phyloP scores from a whole-genome alignment of 2,329 filamentous ascomycete species.

The Cadophora malorum region DNA sequence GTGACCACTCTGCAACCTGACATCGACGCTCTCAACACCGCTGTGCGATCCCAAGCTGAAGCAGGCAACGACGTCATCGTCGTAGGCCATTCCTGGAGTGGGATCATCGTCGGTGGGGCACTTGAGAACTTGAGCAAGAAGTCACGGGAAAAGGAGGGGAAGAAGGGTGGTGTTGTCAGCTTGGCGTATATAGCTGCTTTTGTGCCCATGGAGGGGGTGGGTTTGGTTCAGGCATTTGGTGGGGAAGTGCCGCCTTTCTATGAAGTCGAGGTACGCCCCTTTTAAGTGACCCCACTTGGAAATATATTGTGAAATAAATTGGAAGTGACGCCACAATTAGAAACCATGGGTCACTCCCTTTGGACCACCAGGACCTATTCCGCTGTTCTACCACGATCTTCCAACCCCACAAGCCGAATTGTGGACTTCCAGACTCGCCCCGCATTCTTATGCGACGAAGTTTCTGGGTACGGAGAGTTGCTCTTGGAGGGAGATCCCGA shows the following conservation, averaged over 20 bases:
- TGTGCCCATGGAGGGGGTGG: slow-evolving; percentile 22
- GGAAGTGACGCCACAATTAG: not conserved
- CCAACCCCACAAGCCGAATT: not conserved
- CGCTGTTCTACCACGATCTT: slow-evolving; percentile 23
- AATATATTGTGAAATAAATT: too few species aligned
- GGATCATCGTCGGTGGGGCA: slow-evolving; percentile 45
- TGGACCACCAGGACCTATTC: not conserved
- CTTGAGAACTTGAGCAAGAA: slow-evolving; percentile 46
- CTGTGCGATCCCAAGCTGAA: slow-evolving; percentile 34
- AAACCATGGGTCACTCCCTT: slow-evolving; percentile 18
- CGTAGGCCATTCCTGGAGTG: slow-evolving; percentile 49
- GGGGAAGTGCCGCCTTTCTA: slow-evolving; percentile 16
- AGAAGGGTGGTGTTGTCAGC: slow-evolving; percentile 46
- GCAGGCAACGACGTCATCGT: slow-evolving; percentile 47
- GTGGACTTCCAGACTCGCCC: slow-evolving; percentile 20
- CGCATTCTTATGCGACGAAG: slow-evolving; percentile 29
- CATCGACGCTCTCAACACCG: slow-evolving; percentile 22
- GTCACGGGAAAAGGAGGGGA: slow-evolving; percentile 45
- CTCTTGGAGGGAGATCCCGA: slow-evolving; percentile 26
- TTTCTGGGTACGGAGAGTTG: not conserved
- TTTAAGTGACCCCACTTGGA: too few species aligned
- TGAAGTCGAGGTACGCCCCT: slow-evolving; percentile 15
- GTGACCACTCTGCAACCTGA: slow-evolving; percentile 28
- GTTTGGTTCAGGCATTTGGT: slow-evolving; percentile 23
- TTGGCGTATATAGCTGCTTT: slow-evolving; percentile 29